Evolutionary conservation across 768 basidiomycete genomes (phyloP).

Genomic region (Strobilomyces dryophilus): DNA sequence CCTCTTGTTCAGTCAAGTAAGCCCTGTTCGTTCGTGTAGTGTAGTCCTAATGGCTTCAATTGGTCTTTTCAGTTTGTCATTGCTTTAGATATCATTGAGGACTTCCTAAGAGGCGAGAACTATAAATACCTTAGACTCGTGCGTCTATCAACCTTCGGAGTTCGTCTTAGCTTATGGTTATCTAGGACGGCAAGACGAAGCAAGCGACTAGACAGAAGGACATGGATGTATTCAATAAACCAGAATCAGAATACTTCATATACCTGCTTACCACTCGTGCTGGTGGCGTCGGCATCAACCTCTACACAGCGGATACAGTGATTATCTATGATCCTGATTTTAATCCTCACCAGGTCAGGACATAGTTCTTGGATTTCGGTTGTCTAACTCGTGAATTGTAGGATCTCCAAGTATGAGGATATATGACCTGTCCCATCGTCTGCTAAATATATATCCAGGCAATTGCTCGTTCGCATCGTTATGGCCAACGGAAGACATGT

Average conservation of each 20-base stretch:
- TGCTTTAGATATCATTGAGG: slow-evolving; percentile 82
- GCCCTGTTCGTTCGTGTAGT: slow-evolving; percentile 13
- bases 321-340: slow-evolving; percentile 95
- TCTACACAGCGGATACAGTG: slow-evolving; percentile 89
- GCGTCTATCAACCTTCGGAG: slow-evolving; percentile 16
- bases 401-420: slow-evolving; percentile 78
- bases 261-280: slow-evolving; percentile 91
- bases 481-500: slow-evolving; percentile 91
- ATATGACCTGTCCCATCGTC: background rate
- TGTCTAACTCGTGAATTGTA: slow-evolving; percentile 27
- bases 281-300: slow-evolving; percentile 91
- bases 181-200: slow-evolving; percentile 86
- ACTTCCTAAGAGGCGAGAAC: slow-evolving; percentile 81
- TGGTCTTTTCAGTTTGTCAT: slow-evolving; percentile 68
- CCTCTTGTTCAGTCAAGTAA: slow-evolving; percentile 86
- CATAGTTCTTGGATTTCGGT: background rate
- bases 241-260: slow-evolving; percentile 83
- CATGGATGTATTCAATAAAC: slow-evolving; percentile 93
- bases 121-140: slow-evolving; percentile 78
- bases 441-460: slow-evolving; percentile 50
- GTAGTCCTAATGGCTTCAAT: background rate
- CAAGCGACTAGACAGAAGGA: slow-evolving; percentile 83
- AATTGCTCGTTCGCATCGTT: slow-evolving; percentile 91
- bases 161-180: slow-evolving; percentile 6
- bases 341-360: slow-evolving; percentile 87